These are phyloP conservation scores for Hymenoscyphus fructigenus DNA, from an alignment of 2,329 filamentous ascomycete species.

Conservation along the genomic window DNA sequence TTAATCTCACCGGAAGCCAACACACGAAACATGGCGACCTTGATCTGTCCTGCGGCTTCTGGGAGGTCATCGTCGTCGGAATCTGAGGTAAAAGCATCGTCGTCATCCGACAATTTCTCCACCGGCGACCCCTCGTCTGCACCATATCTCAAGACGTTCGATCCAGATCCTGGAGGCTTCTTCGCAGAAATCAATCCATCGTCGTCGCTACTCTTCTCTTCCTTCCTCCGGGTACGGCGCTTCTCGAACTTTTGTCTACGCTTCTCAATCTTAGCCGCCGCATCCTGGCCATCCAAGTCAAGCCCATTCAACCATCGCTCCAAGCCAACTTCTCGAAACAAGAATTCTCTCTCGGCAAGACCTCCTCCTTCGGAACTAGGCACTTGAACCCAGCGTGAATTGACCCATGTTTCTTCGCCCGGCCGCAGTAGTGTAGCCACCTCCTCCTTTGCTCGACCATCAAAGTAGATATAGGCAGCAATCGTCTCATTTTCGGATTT, in stretches of 20 bases:
- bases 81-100: conserved; percentile 74
- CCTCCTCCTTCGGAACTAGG: conserved; percentile 89
- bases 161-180: conserved; percentile 35
- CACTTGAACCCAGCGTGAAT: conserved; percentile 95
- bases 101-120: conserved; percentile 61
- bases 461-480: conserved; percentile 98
- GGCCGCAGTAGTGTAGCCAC: conserved; percentile 89
- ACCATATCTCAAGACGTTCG: conserved; percentile 74
- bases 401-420: conserved; percentile 98
- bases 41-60: conserved; percentile 95
- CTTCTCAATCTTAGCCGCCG: conserved; percentile 85
- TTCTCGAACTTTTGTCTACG: conserved; percentile 77
- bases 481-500: conserved; percentile 95
- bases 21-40: conserved; percentile 93
- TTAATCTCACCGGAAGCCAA: conserved; percentile 96
- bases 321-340: conserved; percentile 94
- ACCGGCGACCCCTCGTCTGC: conserved; percentile 73
- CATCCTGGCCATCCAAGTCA: conserved; percentile 90
- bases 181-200: conserved; percentile 35
- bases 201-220: conserved; percentile 46
- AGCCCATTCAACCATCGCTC: conserved; percentile 96
- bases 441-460: conserved; percentile 92
- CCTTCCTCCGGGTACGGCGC: conserved; percentile 63
- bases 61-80: conserved; percentile 81
- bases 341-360: conserved; percentile 90